phyloP scores from a whole-genome alignment of 768 basidiomycete species.

The Boletus subcaerulescens region DNA sequence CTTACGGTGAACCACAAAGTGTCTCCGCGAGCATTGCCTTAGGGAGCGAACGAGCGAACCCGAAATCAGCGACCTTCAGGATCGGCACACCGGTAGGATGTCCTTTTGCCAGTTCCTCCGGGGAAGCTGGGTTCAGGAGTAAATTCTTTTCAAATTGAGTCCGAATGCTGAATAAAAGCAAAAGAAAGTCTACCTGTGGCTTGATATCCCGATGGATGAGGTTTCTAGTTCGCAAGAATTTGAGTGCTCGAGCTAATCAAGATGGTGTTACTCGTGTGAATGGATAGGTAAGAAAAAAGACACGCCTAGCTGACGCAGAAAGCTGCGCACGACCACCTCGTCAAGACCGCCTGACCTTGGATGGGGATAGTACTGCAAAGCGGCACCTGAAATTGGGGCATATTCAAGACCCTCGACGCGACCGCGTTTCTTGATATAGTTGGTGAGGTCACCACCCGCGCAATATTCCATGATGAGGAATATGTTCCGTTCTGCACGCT shows the following conservation, averaged over 20 bases:
- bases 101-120: slow-evolving; percentile 77
- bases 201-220: slow-evolving; percentile 98
- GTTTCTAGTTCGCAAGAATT: slow-evolving; percentile 84
- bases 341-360: slow-evolving; percentile 88
- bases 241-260: slow-evolving; percentile 78
- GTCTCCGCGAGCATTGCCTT: slow-evolving; percentile 96
- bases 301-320: slow-evolving; percentile 85
- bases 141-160: slow-evolving; percentile 62
- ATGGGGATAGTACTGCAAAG: slow-evolving; percentile 86
- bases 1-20: slow-evolving; percentile 94
- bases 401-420: slow-evolving; percentile 88
- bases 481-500: slow-evolving; percentile 75
- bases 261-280: not conserved
- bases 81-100: slow-evolving; percentile 92
- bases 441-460: slow-evolving; percentile 91
- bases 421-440: slow-evolving; percentile 98
- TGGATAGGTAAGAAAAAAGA: not conserved
- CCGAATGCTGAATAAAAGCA: not conserved
- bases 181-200: slow-evolving; percentile 59
- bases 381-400: slow-evolving; percentile 60
- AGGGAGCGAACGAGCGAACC: slow-evolving; percentile 91
- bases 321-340: slow-evolving; percentile 87
- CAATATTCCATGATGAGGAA: slow-evolving; percentile 99
- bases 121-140: slow-evolving; percentile 77
- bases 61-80: slow-evolving; percentile 97